These are phyloP conservation scores for Magnusiomyces paraingens DNA, from an alignment of 1,139 yeast species.

Conservation along the genomic window DNA sequence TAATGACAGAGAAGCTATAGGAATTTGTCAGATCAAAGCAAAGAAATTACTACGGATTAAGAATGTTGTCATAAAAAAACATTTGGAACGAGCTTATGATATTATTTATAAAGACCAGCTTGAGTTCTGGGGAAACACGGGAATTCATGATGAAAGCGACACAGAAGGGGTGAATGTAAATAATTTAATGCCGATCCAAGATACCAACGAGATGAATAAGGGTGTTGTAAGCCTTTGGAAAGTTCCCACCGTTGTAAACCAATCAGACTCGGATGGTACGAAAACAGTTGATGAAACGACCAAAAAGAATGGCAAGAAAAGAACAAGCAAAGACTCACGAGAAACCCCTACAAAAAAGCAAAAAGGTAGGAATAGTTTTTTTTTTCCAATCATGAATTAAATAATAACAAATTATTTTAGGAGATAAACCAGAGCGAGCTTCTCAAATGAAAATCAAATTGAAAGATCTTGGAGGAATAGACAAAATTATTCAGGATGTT, in stretches of 20 bases:
- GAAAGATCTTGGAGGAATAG: conserved; percentile 84
- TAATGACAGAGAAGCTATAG: conserved; percentile 1
- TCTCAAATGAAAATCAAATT: conserved; percentile 41
- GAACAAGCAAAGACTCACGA: conserved; percentile 33
- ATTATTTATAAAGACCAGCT: conserved; percentile 38
- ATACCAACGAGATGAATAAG: conserved; percentile 59
- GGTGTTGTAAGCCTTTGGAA: conserved; percentile 72
- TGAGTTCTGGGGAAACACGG: conserved; percentile 32
- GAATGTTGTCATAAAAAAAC: conserved; percentile 48
- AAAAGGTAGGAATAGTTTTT: conserved; percentile 33
- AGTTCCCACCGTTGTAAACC: conserved; percentile 17
- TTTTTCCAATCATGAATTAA: not conserved
- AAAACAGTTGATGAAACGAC: conserved; percentile 24
- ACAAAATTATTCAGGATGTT: conserved; percentile 70
- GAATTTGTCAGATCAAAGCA: conserved; percentile 4
- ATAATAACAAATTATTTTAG: conserved; percentile 6
- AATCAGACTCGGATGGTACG: conserved; percentile 9
- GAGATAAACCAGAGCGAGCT: conserved; percentile 20
- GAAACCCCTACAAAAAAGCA: conserved; percentile 36
- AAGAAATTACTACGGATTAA: conserved; percentile 57
- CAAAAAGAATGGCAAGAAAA: conserved; percentile 33
- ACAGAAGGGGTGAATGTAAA: conserved; percentile 39
- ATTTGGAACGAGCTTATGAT: conserved; percentile 49
- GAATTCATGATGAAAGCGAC: conserved; percentile 35
- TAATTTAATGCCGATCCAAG: conserved; percentile 50